These are phyloP conservation scores for Macrotyloma uniflorum DNA, from an alignment of 306 rosid species.

Conservation along the genomic window DNA sequence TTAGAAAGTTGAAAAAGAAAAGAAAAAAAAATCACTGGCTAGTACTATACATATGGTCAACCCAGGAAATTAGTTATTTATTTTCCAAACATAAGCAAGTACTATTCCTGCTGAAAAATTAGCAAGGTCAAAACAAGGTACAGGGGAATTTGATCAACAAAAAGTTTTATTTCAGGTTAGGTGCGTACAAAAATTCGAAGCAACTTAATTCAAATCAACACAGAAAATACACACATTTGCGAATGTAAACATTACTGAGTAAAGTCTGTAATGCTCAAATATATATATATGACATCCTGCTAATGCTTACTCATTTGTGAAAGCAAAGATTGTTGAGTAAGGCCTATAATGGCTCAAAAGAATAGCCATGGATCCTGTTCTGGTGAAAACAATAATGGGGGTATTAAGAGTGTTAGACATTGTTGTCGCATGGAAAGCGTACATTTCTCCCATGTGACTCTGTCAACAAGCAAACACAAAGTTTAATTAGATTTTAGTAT, in stretches of 20 bases:
- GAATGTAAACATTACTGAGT: slow-evolving; percentile 81
- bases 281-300: not conserved
- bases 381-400: slow-evolving; percentile 87
- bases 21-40: not conserved
- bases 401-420: slow-evolving; percentile 84
- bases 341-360: slow-evolving; percentile 91
- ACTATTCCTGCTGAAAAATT: slow-evolving; percentile 10
- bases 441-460: slow-evolving; percentile 90
- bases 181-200: not conserved
- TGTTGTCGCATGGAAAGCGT: slow-evolving; percentile 88
- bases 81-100: slow-evolving; percentile 15
- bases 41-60: not conserved
- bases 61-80: slow-evolving; percentile 1
- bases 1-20: not conserved
- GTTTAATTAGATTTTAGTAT: slow-evolving; percentile 22
- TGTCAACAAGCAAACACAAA: slow-evolving; percentile 49
- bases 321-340: slow-evolving; percentile 88
- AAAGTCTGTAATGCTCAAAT: slow-evolving; percentile 78
- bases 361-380: slow-evolving; percentile 96
- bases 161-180: slow-evolving; percentile 15
- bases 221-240: slow-evolving; percentile 29
- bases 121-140: slow-evolving; percentile 12
- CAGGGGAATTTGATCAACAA: slow-evolving; percentile 12
- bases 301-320: slow-evolving; percentile 88
- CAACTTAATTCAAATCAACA: not conserved